phyloP scores from a whole-genome alignment of 148 eudicot genomes.

The Dysphania ambrosioides region DNA sequence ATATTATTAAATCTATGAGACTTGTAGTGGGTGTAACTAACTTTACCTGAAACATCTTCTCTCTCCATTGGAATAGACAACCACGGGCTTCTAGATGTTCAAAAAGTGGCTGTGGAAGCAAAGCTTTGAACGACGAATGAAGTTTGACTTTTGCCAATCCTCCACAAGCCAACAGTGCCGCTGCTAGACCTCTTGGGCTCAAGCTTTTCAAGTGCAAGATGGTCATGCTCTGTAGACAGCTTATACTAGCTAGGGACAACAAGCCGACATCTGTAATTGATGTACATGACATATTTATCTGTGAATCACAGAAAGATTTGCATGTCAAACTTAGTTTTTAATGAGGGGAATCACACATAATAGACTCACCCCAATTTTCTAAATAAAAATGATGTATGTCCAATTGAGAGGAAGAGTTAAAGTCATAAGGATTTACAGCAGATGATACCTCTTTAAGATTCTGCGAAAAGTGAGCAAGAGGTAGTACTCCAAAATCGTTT shows the following conservation, averaged over 20 bases:
- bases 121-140: conserved; percentile 49
- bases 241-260: conserved; percentile 66
- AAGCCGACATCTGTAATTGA: conserved; percentile 80
- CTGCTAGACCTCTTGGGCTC: conserved; percentile 68
- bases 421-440: background rate
- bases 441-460: conserved; percentile 71
- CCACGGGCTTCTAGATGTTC: conserved; percentile 78
- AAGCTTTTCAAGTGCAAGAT: conserved; percentile 66
- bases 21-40: background rate
- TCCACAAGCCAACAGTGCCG: conserved; percentile 76
- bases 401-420: background rate
- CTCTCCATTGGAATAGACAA: conserved; percentile 72
- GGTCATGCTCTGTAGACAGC: conserved; percentile 78
- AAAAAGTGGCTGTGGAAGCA: conserved; percentile 55
- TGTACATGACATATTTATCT: conserved; percentile 80
- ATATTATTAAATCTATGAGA: background rate
- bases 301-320: conserved; percentile 19
- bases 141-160: conserved; percentile 88
- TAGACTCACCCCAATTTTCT: background rate
- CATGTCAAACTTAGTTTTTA: background rate
- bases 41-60: conserved; percentile 69
- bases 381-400: background rate
- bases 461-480: conserved; percentile 82
- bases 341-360: too few species aligned
- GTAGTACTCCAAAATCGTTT: conserved; percentile 75